A percentile compares a stretch with the other conserved stretches of the same genome.
These are phyloP conservation scores for Termitomyces bulborhizus DNA, from an alignment of 768 basidiomycete species.

Conservation along the genomic window DNA sequence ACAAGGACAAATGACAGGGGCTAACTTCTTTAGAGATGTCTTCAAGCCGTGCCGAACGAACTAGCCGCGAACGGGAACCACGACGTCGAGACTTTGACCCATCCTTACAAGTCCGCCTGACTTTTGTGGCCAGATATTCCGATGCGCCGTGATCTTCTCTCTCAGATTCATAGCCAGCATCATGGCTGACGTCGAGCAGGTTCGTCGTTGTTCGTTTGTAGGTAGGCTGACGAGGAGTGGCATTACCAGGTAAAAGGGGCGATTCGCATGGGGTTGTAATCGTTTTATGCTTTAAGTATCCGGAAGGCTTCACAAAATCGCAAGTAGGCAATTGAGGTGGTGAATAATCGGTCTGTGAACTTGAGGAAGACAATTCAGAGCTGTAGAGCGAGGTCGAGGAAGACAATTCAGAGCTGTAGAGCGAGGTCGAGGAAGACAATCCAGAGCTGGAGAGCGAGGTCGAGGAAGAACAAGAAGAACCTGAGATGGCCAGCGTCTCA, in stretches of 20 bases:
- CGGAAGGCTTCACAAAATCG: background rate
- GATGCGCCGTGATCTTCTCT: conserved; percentile 1
- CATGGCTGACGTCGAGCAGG: background rate
- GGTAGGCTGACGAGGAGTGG: conserved; percentile 4
- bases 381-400: conserved; percentile 11
- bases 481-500: conserved; percentile 14
- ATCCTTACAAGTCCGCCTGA: background rate
- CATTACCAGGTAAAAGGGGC: background rate
- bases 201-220: background rate
- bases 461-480: conserved; percentile 10
- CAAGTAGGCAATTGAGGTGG: conserved; percentile 8
- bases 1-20: background rate
- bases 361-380: conserved; percentile 7
- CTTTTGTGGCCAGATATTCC: background rate
- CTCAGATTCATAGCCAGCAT: conserved; percentile 14
- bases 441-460: conserved; percentile 8
- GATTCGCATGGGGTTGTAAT: background rate
- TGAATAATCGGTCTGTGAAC: conserved; percentile 14
- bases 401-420: conserved; percentile 8
- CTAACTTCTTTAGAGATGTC: background rate
- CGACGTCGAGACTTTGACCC: background rate
- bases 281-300: background rate
- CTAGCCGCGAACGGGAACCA: background rate
- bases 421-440: conserved; percentile 7
- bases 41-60: background rate